Percentiles rank a stretch among this genome's conserved stretches.
Conservation (phyloP, 345 rosid species). For the Stellera chamaejasme region DNA sequence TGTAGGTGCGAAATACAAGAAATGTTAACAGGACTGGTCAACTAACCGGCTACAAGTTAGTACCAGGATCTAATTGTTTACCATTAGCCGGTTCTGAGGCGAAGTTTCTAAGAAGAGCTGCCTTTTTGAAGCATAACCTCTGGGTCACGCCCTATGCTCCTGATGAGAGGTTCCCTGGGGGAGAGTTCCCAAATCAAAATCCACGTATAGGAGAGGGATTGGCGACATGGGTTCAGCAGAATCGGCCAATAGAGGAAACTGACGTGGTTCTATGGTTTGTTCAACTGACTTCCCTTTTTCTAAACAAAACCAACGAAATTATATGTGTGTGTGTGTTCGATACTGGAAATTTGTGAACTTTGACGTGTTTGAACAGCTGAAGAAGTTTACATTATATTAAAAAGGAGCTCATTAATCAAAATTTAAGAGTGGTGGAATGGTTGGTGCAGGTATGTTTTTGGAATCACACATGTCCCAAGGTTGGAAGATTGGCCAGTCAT, state of each 20-base stretch:
- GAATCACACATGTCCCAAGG: constrained; percentile 80
- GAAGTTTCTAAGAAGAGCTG: constrained; percentile 76
- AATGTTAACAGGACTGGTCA: constrained; percentile 88
- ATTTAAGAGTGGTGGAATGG: background rate
- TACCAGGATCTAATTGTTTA: constrained; percentile 85
- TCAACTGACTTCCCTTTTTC: constrained; percentile 3
- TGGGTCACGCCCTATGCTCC: constrained; percentile 76
- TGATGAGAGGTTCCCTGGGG: constrained; percentile 77
- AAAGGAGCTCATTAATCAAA: no score
- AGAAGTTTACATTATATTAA: background rate
- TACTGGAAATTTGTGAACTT: background rate
- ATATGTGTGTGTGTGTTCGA: no score
- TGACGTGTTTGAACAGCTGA: background rate
- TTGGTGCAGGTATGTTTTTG: constrained; percentile 73
- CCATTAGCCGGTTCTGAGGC: constrained; percentile 87
- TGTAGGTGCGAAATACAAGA: constrained; percentile 83
- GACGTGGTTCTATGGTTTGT: constrained; percentile 78
- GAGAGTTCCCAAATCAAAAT: constrained; percentile 91
- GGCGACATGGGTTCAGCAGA: constrained; percentile 74
- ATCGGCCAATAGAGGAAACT: constrained; percentile 74
- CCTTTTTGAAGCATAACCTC: constrained; percentile 75
- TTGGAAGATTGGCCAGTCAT: constrained; percentile 95
- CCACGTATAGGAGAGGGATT: constrained; percentile 87
- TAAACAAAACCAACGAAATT: background rate
- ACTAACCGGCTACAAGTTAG: constrained; percentile 72